Conservation (phyloP, 805 yeast species). For the Ogataea sp. region DNA sequence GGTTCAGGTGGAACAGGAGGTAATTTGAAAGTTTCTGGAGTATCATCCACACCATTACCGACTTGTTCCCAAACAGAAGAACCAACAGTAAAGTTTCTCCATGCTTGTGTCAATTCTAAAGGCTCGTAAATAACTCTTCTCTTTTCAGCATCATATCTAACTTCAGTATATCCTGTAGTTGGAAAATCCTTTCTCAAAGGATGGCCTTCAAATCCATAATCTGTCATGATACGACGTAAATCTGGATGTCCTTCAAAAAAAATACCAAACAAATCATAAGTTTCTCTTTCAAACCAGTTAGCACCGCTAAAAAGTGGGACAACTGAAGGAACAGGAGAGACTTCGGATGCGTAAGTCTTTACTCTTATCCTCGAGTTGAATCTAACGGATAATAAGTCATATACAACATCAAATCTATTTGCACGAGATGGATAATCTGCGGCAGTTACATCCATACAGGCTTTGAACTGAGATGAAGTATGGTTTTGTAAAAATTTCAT, state of each 20-base stretch:
- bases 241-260: constrained; percentile 89
- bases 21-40: constrained; percentile 74
- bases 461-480: constrained; percentile 72
- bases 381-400: constrained; percentile 72
- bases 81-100: constrained; percentile 85
- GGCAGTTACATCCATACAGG: constrained; percentile 75
- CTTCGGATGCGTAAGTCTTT: constrained; percentile 81
- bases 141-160: constrained; percentile 85
- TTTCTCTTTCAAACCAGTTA: constrained; percentile 88
- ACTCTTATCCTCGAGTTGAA: constrained; percentile 83
- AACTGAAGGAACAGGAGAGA: constrained; percentile 72
- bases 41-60: constrained; percentile 75
- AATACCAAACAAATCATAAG: constrained; percentile 81
- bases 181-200: constrained; percentile 92
- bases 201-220: constrained; percentile 88
- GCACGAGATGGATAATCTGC: constrained; percentile 81
- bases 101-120: constrained; percentile 84
- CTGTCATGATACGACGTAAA: constrained; percentile 82
- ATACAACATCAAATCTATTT: constrained; percentile 82
- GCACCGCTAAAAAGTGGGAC: constrained; percentile 71
- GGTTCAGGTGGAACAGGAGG: constrained; percentile 80
- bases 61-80: constrained; percentile 89
- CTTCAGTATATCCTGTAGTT: constrained; percentile 85
- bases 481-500: constrained; percentile 66
- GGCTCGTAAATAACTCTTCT: constrained; percentile 87